A percentile compares a stretch with the other conserved stretches of the same genome.
phyloP scores from a whole-genome alignment of 2,329 filamentous ascomycete genomes.

The Claviceps arundinis region DNA sequence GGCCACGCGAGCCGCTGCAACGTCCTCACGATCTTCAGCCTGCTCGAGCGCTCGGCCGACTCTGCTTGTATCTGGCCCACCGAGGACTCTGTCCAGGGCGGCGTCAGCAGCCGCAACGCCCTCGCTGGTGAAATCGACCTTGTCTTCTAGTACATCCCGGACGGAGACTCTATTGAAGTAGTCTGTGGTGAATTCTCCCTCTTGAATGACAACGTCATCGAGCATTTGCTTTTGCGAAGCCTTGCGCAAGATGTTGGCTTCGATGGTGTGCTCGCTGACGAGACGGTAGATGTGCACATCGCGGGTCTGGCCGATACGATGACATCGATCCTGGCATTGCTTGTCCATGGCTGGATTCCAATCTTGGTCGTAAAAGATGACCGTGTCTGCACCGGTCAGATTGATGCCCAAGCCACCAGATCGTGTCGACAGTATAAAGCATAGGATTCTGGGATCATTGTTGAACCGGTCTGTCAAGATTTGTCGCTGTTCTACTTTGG shows the following conservation, averaged over 20 bases:
- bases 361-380: constrained; percentile 98
- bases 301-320: constrained; percentile 92
- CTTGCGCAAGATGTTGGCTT: constrained; percentile 94
- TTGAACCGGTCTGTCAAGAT: constrained; percentile 96
- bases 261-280: constrained; percentile 86
- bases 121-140: constrained; percentile 33
- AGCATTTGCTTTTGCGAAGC: constrained; percentile 96
- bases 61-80: constrained; percentile 45
- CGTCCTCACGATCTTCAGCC: constrained; percentile 86
- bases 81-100: constrained; percentile 77
- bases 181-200: constrained; percentile 94
- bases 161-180: constrained; percentile 75
- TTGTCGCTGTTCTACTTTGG: constrained; percentile 89
- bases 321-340: constrained; percentile 93
- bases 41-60: constrained; percentile 68
- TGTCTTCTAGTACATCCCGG: constrained; percentile 52
- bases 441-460: constrained; percentile 78
- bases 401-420: constrained; percentile 95
- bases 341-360: constrained; percentile 99
- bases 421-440: constrained; percentile 88
- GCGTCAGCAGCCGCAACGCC: constrained; percentile 60
- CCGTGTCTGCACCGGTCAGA: constrained; percentile 87
- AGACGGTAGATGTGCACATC: constrained; percentile 97
- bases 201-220: constrained; percentile 95
- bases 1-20: constrained; percentile 72